Evolutionary conservation across 305 asterid genomes (phyloP).

Genomic region (Fraxinus albicans): DNA sequence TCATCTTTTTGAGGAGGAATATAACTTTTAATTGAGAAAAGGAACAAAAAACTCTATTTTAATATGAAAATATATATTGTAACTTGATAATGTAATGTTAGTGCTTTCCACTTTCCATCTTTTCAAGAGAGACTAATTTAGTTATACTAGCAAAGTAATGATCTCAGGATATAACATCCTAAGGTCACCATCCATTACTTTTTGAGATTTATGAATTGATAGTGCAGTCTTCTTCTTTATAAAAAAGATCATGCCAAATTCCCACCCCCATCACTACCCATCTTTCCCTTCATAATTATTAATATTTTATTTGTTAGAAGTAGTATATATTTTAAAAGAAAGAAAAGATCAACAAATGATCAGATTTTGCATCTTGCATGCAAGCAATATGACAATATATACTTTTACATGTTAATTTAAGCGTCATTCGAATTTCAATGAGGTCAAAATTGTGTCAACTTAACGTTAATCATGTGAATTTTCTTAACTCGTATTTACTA

Average conservation of each 20-base stretch:
- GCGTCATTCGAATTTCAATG: background rate
- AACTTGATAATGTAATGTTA: constrained; percentile 23
- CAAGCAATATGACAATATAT: background rate
- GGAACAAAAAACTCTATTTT: background rate
- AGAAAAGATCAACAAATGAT: constrained; percentile 20
- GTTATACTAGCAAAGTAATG: constrained; percentile 24
- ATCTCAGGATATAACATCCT: constrained; percentile 45
- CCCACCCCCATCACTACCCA: constrained; percentile 36
- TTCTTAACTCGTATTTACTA: background rate
- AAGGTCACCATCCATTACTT: constrained; percentile 51
- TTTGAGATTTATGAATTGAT: constrained; percentile 35
- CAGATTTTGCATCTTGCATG: constrained; percentile 26
- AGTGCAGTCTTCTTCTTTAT: constrained; percentile 35
- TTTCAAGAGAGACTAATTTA: constrained; percentile 38
- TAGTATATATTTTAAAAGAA: background rate
- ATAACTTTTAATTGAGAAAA: background rate
- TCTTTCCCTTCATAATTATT: constrained; percentile 16
- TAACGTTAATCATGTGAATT: too few relatives aligned
- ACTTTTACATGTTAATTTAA: background rate
- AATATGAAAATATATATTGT: background rate
- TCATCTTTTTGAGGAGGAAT: background rate
- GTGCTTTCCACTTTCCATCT: constrained; percentile 35
- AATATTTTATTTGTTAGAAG: constrained; percentile 16
- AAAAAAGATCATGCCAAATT: constrained; percentile 28
- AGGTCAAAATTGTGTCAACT: background rate